Evolutionary conservation across 371 early-diverging fungal species (phyloP).

Genomic region (Actinomortierella wolfii): DNA sequence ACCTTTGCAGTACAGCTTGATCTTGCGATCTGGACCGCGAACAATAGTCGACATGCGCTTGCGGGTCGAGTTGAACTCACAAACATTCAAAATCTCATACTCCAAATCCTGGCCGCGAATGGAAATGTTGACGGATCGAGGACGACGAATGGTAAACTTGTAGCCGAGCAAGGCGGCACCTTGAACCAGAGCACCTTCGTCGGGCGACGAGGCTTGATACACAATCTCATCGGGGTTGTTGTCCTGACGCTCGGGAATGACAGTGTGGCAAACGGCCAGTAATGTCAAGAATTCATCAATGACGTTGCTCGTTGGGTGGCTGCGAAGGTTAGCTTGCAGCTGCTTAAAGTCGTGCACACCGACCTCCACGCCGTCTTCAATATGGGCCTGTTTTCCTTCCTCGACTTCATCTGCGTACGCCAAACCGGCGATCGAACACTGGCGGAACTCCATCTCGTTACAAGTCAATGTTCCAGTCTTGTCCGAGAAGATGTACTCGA

Average conservation of each 20-base stretch:
- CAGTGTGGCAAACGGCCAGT: conserved; percentile 96
- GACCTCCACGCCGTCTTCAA: conserved; percentile 66
- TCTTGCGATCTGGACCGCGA: conserved; percentile 88
- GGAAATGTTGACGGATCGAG: conserved; percentile 81
- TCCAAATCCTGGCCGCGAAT: conserved; percentile 69
- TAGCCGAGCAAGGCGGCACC: conserved; percentile 74
- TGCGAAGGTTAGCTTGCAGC: conserved; percentile 64
- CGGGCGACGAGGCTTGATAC: conserved; percentile 92
- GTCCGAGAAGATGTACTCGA: conserved; percentile 86
- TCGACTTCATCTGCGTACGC: conserved; percentile 80
- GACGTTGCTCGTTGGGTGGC: conserved; percentile 64
- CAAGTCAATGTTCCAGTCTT: conserved; percentile 97
- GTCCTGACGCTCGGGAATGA: conserved; percentile 87
- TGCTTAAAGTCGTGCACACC: conserved; percentile 72
- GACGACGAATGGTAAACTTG: conserved; percentile 79
- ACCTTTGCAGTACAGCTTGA: conserved; percentile 97
- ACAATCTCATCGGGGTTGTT: conserved; percentile 65
- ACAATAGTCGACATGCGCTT: conserved; percentile 97
- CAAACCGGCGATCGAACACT: conserved; percentile 80
- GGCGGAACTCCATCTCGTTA: conserved; percentile 95
- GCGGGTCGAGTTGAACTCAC: conserved; percentile 97
- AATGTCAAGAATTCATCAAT: conserved; percentile 80
- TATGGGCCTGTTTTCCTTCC: conserved; percentile 69
- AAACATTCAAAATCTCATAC: conserved; percentile 91
- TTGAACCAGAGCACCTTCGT: conserved; percentile 89